phyloP scores from a whole-genome alignment of 108 stramenopile genomes.

The Nannochloropsis oceanica region DNA sequence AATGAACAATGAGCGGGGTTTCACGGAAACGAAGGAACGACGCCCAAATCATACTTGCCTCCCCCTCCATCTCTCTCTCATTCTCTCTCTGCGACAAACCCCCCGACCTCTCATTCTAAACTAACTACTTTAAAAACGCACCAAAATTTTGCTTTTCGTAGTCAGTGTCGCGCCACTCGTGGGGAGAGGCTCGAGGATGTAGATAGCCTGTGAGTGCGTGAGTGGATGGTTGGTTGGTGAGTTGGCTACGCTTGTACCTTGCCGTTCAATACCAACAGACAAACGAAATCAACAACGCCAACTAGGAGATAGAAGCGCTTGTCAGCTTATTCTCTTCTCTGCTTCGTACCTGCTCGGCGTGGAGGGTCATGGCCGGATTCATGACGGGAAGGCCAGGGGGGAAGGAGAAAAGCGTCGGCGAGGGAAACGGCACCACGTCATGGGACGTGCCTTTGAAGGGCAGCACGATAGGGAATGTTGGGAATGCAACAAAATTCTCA shows the following conservation, averaged over 20 bases:
- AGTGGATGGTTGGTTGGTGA: too few species aligned
- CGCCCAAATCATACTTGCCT: background rate
- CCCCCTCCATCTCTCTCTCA: background rate
- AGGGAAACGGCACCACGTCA: slow-evolving; percentile 29
- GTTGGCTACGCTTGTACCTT: too few species aligned
- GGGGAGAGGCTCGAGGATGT: background rate
- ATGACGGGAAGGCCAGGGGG: background rate
- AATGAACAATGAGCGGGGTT: background rate
- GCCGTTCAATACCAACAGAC: too few species aligned
- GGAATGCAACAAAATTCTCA: slow-evolving; percentile 21
- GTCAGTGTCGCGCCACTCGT: background rate
- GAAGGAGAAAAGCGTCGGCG: background rate
- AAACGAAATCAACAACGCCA: too few species aligned
- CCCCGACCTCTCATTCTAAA: too few species aligned
- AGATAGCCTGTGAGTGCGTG: background rate
- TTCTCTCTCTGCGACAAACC: too few species aligned
- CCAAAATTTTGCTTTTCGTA: background rate
- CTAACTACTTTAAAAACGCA: background rate
- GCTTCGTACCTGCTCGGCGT: background rate
- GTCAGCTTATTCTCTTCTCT: background rate
- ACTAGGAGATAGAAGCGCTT: too few species aligned
- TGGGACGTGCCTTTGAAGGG: slow-evolving; percentile 29
- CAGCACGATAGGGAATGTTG: slow-evolving; percentile 24
- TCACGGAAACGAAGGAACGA: background rate
- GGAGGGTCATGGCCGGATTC: background rate